A percentile compares a stretch with the other conserved stretches of the same genome.
Evolutionary conservation across 148 eudicot genomes (phyloP).

Genomic region (Camellia sinensis): DNA sequence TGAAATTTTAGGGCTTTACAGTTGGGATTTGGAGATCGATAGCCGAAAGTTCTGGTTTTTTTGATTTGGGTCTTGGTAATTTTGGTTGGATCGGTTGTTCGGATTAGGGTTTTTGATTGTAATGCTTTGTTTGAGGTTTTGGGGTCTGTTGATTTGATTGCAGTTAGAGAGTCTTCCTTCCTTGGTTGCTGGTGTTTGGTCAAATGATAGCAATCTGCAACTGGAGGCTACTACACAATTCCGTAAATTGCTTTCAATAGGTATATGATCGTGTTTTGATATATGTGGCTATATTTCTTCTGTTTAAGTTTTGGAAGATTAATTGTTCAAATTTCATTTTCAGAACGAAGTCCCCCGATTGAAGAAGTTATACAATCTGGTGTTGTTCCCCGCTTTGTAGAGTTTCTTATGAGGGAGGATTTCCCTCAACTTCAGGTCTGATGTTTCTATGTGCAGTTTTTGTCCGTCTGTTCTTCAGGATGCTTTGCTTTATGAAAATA

Average conservation of each 20-base stretch:
- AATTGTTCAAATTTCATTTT: slow-evolving; percentile 4
- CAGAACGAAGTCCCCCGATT: slow-evolving; percentile 80
- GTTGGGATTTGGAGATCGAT: neutral
- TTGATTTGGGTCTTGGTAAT: neutral
- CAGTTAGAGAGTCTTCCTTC: slow-evolving; percentile 78
- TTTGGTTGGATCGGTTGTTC: neutral
- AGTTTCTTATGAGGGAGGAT: slow-evolving; percentile 74
- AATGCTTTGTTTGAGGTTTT: neutral
- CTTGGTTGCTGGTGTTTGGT: slow-evolving; percentile 67
- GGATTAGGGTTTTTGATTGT: neutral
- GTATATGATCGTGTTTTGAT: slow-evolving; percentile 33
- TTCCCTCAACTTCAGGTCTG: slow-evolving; percentile 77
- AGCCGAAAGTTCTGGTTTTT: neutral
- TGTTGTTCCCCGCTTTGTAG: slow-evolving; percentile 72
- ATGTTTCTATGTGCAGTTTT: slow-evolving; percentile 2
- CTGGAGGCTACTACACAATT: slow-evolving; percentile 75
- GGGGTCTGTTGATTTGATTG: slow-evolving; percentile 7
- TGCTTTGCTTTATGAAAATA: neutral
- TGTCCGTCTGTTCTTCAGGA: neutral
- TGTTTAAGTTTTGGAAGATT: neutral
- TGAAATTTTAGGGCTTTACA: neutral
- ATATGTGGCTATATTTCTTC: neutral
- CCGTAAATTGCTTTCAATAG: slow-evolving; percentile 77
- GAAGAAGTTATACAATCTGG: slow-evolving; percentile 87
- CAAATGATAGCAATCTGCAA: slow-evolving; percentile 58